Conservation (phyloP, 176 grass and related monocot genomes). For the Olyra latifolia region DNA sequence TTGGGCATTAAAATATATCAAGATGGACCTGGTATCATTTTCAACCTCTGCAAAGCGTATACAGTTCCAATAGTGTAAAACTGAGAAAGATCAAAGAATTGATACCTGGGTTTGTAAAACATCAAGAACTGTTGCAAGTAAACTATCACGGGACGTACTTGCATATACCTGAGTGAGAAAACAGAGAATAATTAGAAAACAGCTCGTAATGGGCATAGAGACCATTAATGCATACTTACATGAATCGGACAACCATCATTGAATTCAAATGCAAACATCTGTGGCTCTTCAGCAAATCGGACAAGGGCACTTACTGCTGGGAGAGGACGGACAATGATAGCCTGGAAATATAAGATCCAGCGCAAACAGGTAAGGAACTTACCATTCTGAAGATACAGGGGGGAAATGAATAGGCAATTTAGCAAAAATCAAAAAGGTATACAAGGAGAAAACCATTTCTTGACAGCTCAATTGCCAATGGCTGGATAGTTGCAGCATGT, state of each 20-base stretch:
- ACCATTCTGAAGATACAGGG: background rate
- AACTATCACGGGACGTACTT: constrained; percentile 94
- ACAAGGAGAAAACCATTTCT: background rate
- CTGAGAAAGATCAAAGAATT: constrained; percentile 3
- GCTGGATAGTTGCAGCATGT: background rate
- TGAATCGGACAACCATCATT: constrained; percentile 90
- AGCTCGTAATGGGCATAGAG: background rate
- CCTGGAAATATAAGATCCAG: constrained; percentile 54
- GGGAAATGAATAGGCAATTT: background rate
- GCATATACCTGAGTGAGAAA: constrained; percentile 82
- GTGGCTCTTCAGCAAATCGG: constrained; percentile 96
- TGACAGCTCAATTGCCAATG: constrained; percentile 10
- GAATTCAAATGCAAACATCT: constrained; percentile 99
- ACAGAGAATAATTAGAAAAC: constrained; percentile 31
- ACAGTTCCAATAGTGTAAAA: constrained; percentile 27
- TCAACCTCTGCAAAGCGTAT: constrained; percentile 7
- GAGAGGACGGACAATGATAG: constrained; percentile 78
- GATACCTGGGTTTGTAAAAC: constrained; percentile 87
- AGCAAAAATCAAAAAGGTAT: constrained; percentile 25
- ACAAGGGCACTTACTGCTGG: constrained; percentile 87
- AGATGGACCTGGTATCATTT: background rate
- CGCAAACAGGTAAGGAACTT: constrained; percentile 29
- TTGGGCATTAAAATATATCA: constrained; percentile 25
- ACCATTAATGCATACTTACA: constrained; percentile 65
- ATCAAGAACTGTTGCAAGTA: constrained; percentile 88